These are phyloP conservation scores for Colletotrichum sp. DNA, from an alignment of 2,329 filamentous ascomycete genomes.

Conservation along the genomic window DNA sequence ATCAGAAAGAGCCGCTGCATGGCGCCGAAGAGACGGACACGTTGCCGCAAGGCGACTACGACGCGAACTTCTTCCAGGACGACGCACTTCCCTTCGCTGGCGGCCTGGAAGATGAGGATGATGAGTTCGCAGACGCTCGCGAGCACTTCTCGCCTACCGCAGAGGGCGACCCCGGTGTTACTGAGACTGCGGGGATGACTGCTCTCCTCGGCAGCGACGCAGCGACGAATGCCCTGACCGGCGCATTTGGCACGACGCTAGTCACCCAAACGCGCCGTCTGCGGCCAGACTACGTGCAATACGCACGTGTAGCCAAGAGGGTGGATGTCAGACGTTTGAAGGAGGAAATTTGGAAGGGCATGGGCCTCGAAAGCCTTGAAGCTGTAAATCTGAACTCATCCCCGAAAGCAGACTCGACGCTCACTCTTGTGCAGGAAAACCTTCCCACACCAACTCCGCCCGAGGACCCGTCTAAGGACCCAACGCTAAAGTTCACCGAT, in stretches of 20 bases:
- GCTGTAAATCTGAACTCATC: slow-evolving; percentile 40
- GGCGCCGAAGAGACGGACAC: slow-evolving; percentile 57
- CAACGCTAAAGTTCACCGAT: slow-evolving; percentile 79
- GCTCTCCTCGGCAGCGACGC: slow-evolving; percentile 57
- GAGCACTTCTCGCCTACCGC: slow-evolving; percentile 77
- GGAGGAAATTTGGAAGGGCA: slow-evolving; percentile 73
- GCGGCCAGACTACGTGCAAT: slow-evolving; percentile 73
- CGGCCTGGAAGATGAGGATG: slow-evolving; percentile 64
- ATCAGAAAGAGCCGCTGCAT: slow-evolving; percentile 61
- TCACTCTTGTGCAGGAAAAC: slow-evolving; percentile 4
- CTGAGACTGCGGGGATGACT: slow-evolving; percentile 51
- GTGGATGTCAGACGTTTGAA: slow-evolving; percentile 73
- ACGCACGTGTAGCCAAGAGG: slow-evolving; percentile 73
- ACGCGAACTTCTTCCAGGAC: slow-evolving; percentile 97
- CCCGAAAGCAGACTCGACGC: background rate
- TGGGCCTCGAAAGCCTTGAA: slow-evolving; percentile 54
- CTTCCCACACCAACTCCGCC: slow-evolving; percentile 28
- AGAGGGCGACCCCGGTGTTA: slow-evolving; percentile 53
- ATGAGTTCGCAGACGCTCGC: slow-evolving; percentile 81
- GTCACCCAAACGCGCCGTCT: slow-evolving; percentile 69
- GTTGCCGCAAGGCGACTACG: slow-evolving; percentile 78
- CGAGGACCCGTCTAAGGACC: slow-evolving; percentile 46
- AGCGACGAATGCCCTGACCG: slow-evolving; percentile 47
- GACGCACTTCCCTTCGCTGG: slow-evolving; percentile 74
- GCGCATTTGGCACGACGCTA: slow-evolving; percentile 69